Evolutionary conservation across 1,284 basidiomycete genomes (phyloP), one percentile per base, ranked within the genome.

Genomic region (Melanopsichium pennsylvanicum): DNA sequence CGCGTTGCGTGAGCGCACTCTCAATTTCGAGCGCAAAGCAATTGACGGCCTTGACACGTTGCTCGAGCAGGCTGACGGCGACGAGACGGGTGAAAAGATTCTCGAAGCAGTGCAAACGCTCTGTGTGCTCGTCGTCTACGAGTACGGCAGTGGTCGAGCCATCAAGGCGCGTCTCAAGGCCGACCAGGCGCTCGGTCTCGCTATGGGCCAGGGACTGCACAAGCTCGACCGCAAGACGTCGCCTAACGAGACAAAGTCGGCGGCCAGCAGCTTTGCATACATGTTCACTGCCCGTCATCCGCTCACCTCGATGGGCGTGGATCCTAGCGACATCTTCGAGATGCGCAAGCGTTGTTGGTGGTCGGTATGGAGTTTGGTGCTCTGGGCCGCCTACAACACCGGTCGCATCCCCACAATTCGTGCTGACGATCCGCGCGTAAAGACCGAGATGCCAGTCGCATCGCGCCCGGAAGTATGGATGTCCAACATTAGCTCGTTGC

Each of bases 281-380:
- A 36, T 36, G 7, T 61, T 57, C 16, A 66, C 25, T n/a, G 47
- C 49, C 8, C 31, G 25, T 10, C 69, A 62, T 31, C 48, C 60
- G 16, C 58, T 66, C 49, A 54, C 50, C 21, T 45, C 50, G 32
- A 59, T 60, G 52, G 63, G 59, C 26, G 52, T 68, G 12, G 57
- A 63, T 23, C 27, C 52, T 19, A 49, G 43, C 44, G 72, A 73
- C 29, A 48, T 73, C 10, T 71, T 63, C 21, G 74, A 78, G 63
- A 75, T 78, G 74, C 67, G 64, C 56, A 76, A 76, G 46, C 54
- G 72, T 12, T 64, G 67, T 38, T 78, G 75, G 75, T 78, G 75
- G 75, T 71, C 63, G 2, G 63, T 74, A 4, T 78, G 75, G 75
- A 73, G 52, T 25, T 31, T 76, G 44, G 66, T 72, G 22, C 57